Base-by-base conservation (phyloP, 73 alveolate species). In the Stentor roeselii region DNA sequence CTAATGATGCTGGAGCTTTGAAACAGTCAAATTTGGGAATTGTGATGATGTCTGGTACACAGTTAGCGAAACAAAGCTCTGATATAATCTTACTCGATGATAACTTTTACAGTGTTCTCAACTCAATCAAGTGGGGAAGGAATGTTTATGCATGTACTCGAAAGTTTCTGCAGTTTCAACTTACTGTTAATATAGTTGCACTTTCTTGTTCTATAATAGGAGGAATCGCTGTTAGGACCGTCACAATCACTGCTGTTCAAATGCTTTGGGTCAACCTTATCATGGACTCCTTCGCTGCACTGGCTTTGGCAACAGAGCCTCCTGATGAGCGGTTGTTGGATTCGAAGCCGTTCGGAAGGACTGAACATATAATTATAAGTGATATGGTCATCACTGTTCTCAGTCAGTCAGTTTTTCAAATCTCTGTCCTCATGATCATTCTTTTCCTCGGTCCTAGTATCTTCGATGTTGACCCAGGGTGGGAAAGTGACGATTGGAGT, bases 31-130 rank as follows among this genome's bases (percentile, higher is more conserved):
- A 95, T 93, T 97, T 95, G 34, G 97, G 98, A 0, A 93, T 95
- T 85, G 95, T 98, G 3, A 95, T 95, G 99, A 90, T 88, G 3
- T 94, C 98, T 75, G 99, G 99, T 34, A 97, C 99, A n/a, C 97
- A 97, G 90, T 97, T 97, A 37, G 99, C 99, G 6, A 97, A 97
- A 83, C 99, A 97, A 82, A 99, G 99, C 39, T 91, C 98, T 36
- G 99, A 96, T 84, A 97, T 97, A 82, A 95, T 97, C 78, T 87
- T 97, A 39, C 92, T 97, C 75, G 99, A 97, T 88, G 98, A 97
- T 85, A 97, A 97, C 92, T 97, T 97, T 86, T 90, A 94, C 74
- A 90, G 97, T 42, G 90, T 97, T 38, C 95, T 97, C 32, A 93
- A 94, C 3, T 98, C 99, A 34, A 96, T 95, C n/a, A 86, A 92